Base-by-base conservation (phyloP, 2,329 filamentous ascomycete genomes). In the Penicillium decumbens region DNA sequence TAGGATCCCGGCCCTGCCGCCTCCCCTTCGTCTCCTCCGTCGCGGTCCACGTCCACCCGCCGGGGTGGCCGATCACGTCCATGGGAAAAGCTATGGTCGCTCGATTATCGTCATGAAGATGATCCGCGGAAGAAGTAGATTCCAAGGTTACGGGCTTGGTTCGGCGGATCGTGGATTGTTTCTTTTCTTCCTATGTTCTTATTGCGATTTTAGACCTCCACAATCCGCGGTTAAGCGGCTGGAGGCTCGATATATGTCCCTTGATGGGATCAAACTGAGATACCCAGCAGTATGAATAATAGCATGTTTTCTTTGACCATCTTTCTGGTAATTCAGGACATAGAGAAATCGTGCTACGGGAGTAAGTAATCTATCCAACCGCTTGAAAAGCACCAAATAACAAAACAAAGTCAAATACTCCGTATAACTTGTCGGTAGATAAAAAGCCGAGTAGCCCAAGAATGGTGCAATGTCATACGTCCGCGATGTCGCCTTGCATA, bases 51-150 rank as follows among this genome's bases (percentile, higher is more conserved):
- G 9, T 58, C 62, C 4, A 53, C 43, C 40, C 61, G 59, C 39
- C 49, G 56, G 25, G 45, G 43, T 18, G 46, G 56, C 6, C 63
- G 59, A 42, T 55, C 64, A 39, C 63, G 68, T 5, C 65, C 69
- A 24, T 75, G 71, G 71, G 70, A 73, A 54, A 73, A 68, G 45
- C 45, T 74, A 12, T 74, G 71, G 64, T 73, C 69, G 43, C 62
- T 75, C 45, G 71, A 75, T 44, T 75, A 72, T 62, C 66, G 67
- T 15, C 54, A 66, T 24, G 69, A 71, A 44, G 60, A 63, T 48
- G 56, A 60, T 6, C 48, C 51, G 43, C 45, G 48, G 44, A 60
- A 55, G 50, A 50, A 41, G 10, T 12, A 30, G 35, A 10, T 37
- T 15, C 6, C 15, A 7, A n/a, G 38, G 18, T 7, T 25, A 8